Percentiles rank a stretch among this genome's conserved stretches.
Evolutionary conservation across 768 basidiomycete genomes (phyloP).

Genomic region (Cystobasidium onofrii): DNA sequence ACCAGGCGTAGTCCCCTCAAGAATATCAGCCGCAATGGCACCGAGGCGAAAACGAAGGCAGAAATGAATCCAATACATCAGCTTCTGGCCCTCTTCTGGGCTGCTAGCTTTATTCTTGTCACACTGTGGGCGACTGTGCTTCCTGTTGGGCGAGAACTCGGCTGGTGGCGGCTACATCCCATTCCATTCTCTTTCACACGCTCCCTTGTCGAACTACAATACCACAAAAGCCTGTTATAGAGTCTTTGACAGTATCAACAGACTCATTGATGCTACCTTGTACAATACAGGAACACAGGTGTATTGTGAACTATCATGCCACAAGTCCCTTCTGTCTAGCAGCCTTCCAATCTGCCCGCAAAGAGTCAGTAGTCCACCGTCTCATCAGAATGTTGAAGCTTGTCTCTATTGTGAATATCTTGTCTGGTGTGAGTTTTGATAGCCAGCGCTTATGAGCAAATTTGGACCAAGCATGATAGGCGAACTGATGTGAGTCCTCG

Average conservation of each 20-base stretch:
- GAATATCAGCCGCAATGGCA: neutral
- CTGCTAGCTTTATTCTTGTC: neutral
- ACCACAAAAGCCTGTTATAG: neutral
- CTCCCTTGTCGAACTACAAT: neutral
- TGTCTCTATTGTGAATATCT: conserved; percentile 43
- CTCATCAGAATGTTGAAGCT: conserved; percentile 28
- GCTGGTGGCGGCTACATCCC: conserved; percentile 9
- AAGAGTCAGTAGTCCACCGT: neutral
- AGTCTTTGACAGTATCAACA: too few species aligned
- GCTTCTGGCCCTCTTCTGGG: neutral
- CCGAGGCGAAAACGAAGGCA: neutral
- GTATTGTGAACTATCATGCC: neutral
- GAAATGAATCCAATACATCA: neutral
- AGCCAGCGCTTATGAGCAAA: conserved; percentile 40
- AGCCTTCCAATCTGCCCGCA: conserved; percentile 17
- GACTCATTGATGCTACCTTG: too few species aligned
- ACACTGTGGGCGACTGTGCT: conserved; percentile 11
- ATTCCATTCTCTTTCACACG: neutral
- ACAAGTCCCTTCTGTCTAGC: conserved; percentile 5
- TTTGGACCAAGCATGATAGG: conserved; percentile 46
- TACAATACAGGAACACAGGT: too few species aligned
- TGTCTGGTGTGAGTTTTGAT: conserved; percentile 39
- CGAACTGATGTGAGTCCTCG: conserved; percentile 42
- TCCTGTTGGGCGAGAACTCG: conserved; percentile 10
- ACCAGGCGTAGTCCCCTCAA: neutral